A percentile compares a stretch with the other conserved stretches of the same genome.
Evolutionary conservation across 176 grass and related monocot genomes (phyloP).

Genomic region (Aegilops longissima): DNA sequence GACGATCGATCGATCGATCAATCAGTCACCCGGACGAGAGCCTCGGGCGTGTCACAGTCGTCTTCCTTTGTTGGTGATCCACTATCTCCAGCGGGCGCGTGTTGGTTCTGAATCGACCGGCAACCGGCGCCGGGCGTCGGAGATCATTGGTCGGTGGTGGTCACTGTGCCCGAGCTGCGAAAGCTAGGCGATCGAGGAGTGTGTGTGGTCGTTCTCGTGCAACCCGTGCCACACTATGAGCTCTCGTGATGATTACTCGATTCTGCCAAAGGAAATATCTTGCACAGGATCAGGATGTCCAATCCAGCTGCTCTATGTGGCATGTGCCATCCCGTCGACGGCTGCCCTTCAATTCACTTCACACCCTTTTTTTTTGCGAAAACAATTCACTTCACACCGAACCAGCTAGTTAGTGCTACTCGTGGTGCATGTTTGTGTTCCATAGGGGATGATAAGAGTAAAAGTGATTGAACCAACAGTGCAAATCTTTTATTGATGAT

Average conservation of each 20-base stretch:
- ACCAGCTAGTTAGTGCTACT: too few species aligned
- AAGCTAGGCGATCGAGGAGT: not conserved
- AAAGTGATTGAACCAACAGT: too few species aligned
- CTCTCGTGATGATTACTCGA: not conserved
- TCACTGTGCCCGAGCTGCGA: not conserved
- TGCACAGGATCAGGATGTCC: not conserved
- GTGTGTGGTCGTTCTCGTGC: not conserved
- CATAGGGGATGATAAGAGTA: too few species aligned
- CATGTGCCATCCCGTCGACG: too few species aligned
- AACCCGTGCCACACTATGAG: not conserved
- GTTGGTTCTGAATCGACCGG: not conserved
- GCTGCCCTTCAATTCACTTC: too few species aligned
- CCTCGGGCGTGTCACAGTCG: not conserved
- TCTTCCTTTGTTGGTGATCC: not conserved
- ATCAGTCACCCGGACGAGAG: not conserved
- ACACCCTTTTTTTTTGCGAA: too few species aligned
- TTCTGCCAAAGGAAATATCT: not conserved
- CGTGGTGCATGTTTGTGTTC: too few species aligned
- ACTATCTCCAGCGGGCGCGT: not conserved
- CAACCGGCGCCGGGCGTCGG: not conserved
- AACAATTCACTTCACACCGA: too few species aligned
- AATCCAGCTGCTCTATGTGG: not conserved
- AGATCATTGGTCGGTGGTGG: too few species aligned
- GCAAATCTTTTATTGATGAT: too few species aligned
- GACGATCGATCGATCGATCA: too few species aligned